Evolutionary conservation across 2,329 filamentous ascomycete species (phyloP).

Genomic region (Verticillium nubilum): DNA sequence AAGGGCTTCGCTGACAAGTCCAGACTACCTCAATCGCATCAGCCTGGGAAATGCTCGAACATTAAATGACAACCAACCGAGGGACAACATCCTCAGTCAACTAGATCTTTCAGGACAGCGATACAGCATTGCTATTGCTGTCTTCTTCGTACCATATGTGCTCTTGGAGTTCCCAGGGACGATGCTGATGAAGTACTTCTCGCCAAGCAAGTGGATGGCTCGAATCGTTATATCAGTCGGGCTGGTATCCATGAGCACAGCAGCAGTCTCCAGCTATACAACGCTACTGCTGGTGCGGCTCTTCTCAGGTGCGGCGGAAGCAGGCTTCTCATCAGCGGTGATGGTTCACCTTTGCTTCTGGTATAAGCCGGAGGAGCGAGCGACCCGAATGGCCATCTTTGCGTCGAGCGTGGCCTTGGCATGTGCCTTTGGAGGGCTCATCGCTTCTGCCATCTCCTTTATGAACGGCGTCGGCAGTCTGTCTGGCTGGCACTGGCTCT

Average conservation of each 20-base stretch:
- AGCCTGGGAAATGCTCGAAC: conserved; percentile 23
- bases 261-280: conserved; percentile 37
- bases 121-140: conserved; percentile 19
- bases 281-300: conserved; percentile 40
- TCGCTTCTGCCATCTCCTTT: conserved; percentile 47
- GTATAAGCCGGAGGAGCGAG: conserved; percentile 53
- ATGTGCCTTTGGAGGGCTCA: conserved; percentile 55
- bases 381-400: conserved; percentile 53
- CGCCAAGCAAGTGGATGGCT: conserved; percentile 22
- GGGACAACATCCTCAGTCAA: conserved; percentile 21
- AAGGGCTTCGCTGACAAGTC: neutral
- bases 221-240: conserved; percentile 39
- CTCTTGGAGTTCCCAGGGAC: conserved; percentile 23
- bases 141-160: conserved; percentile 19
- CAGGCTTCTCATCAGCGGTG: conserved; percentile 45
- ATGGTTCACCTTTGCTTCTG: conserved; percentile 56
- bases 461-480: conserved; percentile 7
- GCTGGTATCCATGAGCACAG: conserved; percentile 41
- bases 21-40: conserved; percentile 19
- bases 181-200: conserved; percentile 23
- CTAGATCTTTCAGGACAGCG: conserved; percentile 19
- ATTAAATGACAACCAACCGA: conserved; percentile 22
- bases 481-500: conserved; percentile 9
- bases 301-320: conserved; percentile 44
- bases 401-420: conserved; percentile 52